Conservation (phyloP, 768 basidiomycete species). For the Rhodosporidiobolus sp. region DNA sequence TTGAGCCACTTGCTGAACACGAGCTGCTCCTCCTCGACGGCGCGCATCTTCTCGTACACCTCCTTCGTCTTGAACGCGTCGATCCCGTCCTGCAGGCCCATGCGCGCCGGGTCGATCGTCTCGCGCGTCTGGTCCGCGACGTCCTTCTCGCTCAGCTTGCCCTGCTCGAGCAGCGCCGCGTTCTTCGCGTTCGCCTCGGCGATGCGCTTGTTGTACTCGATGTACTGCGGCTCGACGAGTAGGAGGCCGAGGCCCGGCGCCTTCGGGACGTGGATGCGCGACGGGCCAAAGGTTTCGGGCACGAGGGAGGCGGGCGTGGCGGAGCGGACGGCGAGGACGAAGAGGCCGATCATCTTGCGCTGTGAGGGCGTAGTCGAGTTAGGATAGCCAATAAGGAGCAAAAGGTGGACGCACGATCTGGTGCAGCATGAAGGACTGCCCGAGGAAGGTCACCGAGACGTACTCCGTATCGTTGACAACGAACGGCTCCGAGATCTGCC, state of each 20-base stretch:
- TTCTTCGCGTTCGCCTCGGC: conserved; percentile 42
- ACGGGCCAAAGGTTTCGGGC: conserved; percentile 67
- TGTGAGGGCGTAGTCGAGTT: conserved; percentile 48
- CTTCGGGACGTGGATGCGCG: conserved; percentile 79
- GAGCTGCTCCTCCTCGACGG: conserved; percentile 72
- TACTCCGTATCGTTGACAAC: conserved; percentile 90
- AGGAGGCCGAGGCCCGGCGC: conserved; percentile 92
- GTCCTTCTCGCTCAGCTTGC: conserved; percentile 36
- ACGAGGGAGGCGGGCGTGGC: conserved; percentile 70
- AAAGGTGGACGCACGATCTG: conserved; percentile 62
- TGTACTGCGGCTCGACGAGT: conserved; percentile 62
- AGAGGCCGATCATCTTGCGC: conserved; percentile 94
- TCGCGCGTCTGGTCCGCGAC: conserved; percentile 55
- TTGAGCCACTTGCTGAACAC: conserved; percentile 83
- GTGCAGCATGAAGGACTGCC: conserved; percentile 98
- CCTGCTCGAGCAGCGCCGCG: conserved; percentile 23
- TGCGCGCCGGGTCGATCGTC: conserved; percentile 37
- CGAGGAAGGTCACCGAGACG: conserved; percentile 88
- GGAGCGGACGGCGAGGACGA: conserved; percentile 76
- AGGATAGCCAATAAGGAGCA: not conserved
- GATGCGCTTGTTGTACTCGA: conserved; percentile 51
- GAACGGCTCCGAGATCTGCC: conserved; percentile 74
- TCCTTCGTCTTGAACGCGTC: conserved; percentile 75
- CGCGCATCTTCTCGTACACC: conserved; percentile 83
- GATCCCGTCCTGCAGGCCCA: conserved; percentile 68